Evolutionary conservation across 73 alveolate species (phyloP).

Genomic region (Halteria grandinella): DNA sequence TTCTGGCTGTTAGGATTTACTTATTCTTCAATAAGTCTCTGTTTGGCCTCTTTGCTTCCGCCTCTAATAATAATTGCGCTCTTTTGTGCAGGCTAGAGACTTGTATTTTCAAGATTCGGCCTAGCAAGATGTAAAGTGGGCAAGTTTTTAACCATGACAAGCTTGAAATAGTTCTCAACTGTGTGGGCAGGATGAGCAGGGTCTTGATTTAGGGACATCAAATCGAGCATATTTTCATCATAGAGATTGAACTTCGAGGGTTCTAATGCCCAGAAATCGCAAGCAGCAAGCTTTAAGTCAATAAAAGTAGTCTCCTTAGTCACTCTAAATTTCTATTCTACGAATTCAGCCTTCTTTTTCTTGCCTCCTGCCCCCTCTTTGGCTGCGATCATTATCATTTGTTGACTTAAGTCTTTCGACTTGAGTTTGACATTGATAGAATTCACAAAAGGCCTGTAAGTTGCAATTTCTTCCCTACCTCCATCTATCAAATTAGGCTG

Average conservation of each 20-base stretch:
- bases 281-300: constrained; percentile 17
- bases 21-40: too few species aligned
- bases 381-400: too few species aligned
- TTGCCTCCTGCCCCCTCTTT: neutral
- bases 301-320: constrained; percentile 27
- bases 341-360: constrained; percentile 25
- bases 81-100: neutral
- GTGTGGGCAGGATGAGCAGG: constrained; percentile 35
- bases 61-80: constrained; percentile 39
- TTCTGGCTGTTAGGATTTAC: too few species aligned
- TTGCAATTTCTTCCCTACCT: neutral
- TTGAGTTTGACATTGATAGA: neutral
- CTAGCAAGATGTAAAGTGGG: constrained; percentile 19
- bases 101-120: constrained; percentile 24
- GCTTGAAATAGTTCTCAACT: constrained; percentile 40
- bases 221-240: constrained; percentile 27
- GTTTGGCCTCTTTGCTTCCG: constrained; percentile 5
- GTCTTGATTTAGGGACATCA: constrained; percentile 34
- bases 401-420: too few species aligned
- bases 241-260: neutral
- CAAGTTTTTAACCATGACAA: neutral
- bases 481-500: too few species aligned
- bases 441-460: constrained; percentile 35
- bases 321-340: constrained; percentile 26
- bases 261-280: constrained; percentile 47